Base-by-base conservation (phyloP, 2,329 filamentous ascomycete genomes). In the Aspergillaceae sp. region DNA sequence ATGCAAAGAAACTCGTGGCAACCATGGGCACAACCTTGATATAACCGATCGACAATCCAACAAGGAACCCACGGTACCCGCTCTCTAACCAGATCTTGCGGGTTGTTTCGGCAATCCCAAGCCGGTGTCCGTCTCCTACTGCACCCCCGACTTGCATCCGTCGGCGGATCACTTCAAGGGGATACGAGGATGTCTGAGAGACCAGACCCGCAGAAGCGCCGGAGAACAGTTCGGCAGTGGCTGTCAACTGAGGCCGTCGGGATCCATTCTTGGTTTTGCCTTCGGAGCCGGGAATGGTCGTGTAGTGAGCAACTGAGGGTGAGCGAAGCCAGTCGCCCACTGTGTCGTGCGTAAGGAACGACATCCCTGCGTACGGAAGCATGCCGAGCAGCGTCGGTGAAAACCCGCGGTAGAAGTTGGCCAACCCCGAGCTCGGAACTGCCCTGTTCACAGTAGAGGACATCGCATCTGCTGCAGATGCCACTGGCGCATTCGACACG, bases 131-230 rank as follows among this genome's bases (percentile, higher is more conserved):
- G 63, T 97, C 90, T 1, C 92, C 92, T 0, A 97, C 88, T 0
- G 91, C 90, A 7, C 91, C 92, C 41, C 88, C 87, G 9, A 98
- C 92, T 65, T 98, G 92, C 91, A 98, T 97, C 41, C 92, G 78
- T 52, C 92, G 78, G 49, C 92, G 76, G 48, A 97, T 85, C 10
- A 98, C 87, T 66, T 98, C 92, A 2, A 98, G 75, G 4, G 92
- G 92, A 65, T 98, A 98, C 10, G 90, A 94, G 0, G 84, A 80
- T 0, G 91, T 95, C 67, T 98, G 92, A 5, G 88, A 90, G 1
- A 96, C 81, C 49, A 95, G 73, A 2, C 92, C 92, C 0, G 92
- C 90, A 7, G 92, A 65, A 1, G 90, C 92, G 41, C 92, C 92
- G 0, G 89, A 83, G 3, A 78, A 75, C 4, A 98, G 78, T 66